phyloP scores from a whole-genome alignment of 2,329 filamentous ascomycete species.

The Trichoderma hamatum region DNA sequence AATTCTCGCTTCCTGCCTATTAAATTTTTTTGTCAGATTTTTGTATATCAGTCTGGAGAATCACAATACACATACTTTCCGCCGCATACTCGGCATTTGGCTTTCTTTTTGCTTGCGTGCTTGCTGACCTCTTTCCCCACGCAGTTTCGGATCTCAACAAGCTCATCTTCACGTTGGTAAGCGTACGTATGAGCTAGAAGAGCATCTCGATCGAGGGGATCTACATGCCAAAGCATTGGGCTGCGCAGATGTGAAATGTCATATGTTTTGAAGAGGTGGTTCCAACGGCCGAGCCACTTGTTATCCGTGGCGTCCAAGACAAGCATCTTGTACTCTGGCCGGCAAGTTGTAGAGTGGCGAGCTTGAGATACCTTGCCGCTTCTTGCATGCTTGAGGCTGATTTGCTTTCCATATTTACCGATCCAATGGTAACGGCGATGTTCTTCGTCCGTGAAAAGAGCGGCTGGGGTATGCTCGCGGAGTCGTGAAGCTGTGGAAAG shows the following conservation, averaged over 20 bases:
- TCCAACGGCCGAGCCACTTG: conserved; percentile 73
- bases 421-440: conserved; percentile 83
- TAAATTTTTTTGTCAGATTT: conserved; percentile 28
- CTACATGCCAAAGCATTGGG: conserved; percentile 82
- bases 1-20: conserved; percentile 48
- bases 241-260: conserved; percentile 73
- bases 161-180: conserved; percentile 61
- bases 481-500: conserved; percentile 74
- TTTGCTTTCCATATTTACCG: conserved; percentile 62
- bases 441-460: conserved; percentile 81
- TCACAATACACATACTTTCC: conserved; percentile 44
- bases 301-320: conserved; percentile 68
- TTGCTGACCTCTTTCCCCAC: conserved; percentile 82
- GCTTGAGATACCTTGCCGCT: conserved; percentile 37
- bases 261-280: conserved; percentile 67
- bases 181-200: conserved; percentile 70
- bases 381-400: conserved; percentile 56
- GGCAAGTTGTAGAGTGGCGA: conserved; percentile 7
- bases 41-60: not conserved
- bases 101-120: conserved; percentile 65
- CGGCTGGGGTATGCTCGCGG: conserved; percentile 71
- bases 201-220: conserved; percentile 74
- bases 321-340: conserved; percentile 50
- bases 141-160: conserved; percentile 71
- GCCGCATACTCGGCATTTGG: conserved; percentile 40